These are phyloP conservation scores for Fusarium sp. DNA, from an alignment of 2,329 filamentous ascomycete genomes.

Conservation along the genomic window DNA sequence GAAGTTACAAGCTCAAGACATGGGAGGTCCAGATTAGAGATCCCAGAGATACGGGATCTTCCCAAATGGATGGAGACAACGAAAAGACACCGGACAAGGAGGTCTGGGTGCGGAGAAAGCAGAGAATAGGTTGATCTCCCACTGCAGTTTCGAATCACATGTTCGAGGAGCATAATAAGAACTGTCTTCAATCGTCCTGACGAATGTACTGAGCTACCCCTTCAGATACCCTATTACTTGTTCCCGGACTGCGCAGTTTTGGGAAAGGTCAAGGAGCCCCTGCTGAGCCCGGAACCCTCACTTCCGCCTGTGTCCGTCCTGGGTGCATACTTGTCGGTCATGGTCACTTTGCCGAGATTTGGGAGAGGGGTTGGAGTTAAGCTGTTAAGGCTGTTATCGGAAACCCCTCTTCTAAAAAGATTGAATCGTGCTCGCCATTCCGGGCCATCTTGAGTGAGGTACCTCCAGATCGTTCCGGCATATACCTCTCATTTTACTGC, in stretches of 20 bases:
- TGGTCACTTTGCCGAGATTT: background rate
- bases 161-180: background rate
- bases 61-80: background rate
- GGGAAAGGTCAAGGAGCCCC: too few species aligned
- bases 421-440: too few species aligned
- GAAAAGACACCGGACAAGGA: conserved; percentile 45
- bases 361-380: too few species aligned
- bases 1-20: conserved; percentile 69
- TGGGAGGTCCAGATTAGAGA: conserved; percentile 72
- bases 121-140: conserved; percentile 50
- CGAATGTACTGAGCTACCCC: background rate
- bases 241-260: background rate
- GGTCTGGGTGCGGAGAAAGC: conserved; percentile 60
- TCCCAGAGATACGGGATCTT: background rate
- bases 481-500: background rate
- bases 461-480: background rate
- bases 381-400: too few species aligned
- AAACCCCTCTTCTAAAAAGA: background rate
- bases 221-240: background rate
- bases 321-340: background rate
- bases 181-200: background rate
- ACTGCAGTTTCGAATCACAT: background rate
- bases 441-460: too few species aligned
- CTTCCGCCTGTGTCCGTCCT: background rate
- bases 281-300: background rate